A percentile compares a stretch with the other conserved stretches of the same genome.
Conservation (phyloP, 192 early-diverging fungal genomes). For the Backusella tuberculispora region DNA sequence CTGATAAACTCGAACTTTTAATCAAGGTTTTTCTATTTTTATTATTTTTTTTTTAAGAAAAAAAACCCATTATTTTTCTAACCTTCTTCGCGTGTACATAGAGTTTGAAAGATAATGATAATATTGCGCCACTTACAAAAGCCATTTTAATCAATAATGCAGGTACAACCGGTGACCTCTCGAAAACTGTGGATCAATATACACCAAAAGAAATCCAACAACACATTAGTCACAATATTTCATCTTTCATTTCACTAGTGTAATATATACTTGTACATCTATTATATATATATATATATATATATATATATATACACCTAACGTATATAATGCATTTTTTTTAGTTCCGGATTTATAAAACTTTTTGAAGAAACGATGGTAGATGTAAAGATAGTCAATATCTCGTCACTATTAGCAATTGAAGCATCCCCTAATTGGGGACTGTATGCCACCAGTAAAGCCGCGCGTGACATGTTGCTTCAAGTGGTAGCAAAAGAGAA, state of each 20-base stretch:
- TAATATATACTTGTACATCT: slow-evolving; percentile 18
- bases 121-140: slow-evolving; percentile 27
- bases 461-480: slow-evolving; percentile 80
- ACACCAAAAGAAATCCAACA: slow-evolving; percentile 47
- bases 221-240: slow-evolving; percentile 63
- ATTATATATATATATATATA: not conserved
- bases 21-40: slow-evolving; percentile 7
- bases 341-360: slow-evolving; percentile 43
- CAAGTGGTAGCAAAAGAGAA: slow-evolving; percentile 74
- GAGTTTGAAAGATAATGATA: slow-evolving; percentile 11
- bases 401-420: slow-evolving; percentile 80
- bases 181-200: slow-evolving; percentile 58
- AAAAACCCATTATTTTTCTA: not conserved
- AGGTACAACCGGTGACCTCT: slow-evolving; percentile 72
- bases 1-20: not conserved
- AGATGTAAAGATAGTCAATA: slow-evolving; percentile 66
- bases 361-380: slow-evolving; percentile 34
- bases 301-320: not conserved
- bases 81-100: not conserved
- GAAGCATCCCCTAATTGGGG: slow-evolving; percentile 79
- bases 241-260: slow-evolving; percentile 57
- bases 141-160: slow-evolving; percentile 76
- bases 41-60: too few relatives aligned
- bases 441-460: slow-evolving; percentile 79
- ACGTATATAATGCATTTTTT: not conserved